Base-by-base conservation (phyloP, 1,284 basidiomycete genomes). In the Fereydounia khargensis region DNA sequence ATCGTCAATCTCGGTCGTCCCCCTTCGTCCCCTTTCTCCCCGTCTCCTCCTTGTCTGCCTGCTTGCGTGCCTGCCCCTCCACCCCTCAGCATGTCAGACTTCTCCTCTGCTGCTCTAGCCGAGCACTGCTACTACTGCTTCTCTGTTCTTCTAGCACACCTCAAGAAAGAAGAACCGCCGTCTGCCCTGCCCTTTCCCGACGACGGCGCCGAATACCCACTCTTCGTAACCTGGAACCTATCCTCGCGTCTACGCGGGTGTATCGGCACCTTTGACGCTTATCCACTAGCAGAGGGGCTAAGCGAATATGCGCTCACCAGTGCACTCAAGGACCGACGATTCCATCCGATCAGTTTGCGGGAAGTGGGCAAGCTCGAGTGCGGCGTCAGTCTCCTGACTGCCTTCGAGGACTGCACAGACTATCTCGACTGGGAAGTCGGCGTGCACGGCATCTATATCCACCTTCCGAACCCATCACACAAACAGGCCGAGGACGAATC, bases 151-250 rank as follows among this genome's bases (percentile, higher is more conserved):
- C 52, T 73, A 1, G 69, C 77, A 3, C 68, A 78, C 18, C 71
- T 80, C n/a, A 30, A 47, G 11, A n/a, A 27, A n/a, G 13, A 22
- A 8, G 51, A 44, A 4, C 17, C 23, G 23, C 43, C 33, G 36
- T 64, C 16, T 22, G 42, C 39, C 9, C 31, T 19, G 17, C 35
- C 56, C 0, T 54, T 56, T 17, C 6, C 27, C 10, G 39, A 59
- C 22, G 37, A 40, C 13, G 39, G 24, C 7, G 33, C 40, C 17
- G 51, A 65, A 36, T 38, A 91, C 76, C 91, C 91, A 6, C 80
- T 98, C 46, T 98, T 98, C 77, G 89, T 98, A 25, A 97, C 94
- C 2, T 98, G 94, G 92, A 92, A 91, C 78, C 87, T 73, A 43
- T 42, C 51, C 81, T 82, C 54, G 76, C 80, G 84, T 36, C 80